Percentiles rank a stretch among this genome's conserved stretches.
Evolutionary conservation across 768 basidiomycete genomes (phyloP).

Genomic region (Termitomyces sp.): DNA sequence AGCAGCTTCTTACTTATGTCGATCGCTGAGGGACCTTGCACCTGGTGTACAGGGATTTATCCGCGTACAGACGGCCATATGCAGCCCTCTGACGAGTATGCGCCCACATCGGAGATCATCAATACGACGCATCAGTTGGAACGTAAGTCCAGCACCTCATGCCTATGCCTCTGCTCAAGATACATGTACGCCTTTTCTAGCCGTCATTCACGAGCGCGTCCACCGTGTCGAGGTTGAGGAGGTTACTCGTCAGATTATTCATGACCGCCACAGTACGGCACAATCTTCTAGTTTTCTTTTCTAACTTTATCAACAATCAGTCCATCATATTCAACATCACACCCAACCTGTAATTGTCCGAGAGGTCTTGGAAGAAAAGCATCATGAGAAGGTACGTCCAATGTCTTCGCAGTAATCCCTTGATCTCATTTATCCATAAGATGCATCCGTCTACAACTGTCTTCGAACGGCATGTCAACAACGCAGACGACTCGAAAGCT

Average conservation of each 20-base stretch:
- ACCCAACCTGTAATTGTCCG: slow-evolving; percentile 28
- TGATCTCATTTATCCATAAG: neutral
- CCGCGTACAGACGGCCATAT: neutral
- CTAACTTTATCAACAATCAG: slow-evolving; percentile 10
- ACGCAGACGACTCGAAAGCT: neutral
- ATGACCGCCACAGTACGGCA: slow-evolving; percentile 30
- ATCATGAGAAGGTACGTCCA: slow-evolving; percentile 21
- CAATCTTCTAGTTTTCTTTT: no score
- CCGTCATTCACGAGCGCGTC: slow-evolving; percentile 25
- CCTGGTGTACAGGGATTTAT: neutral
- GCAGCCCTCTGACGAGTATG: neutral
- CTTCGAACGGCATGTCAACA: slow-evolving; percentile 2
- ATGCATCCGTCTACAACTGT: neutral
- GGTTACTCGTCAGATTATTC: slow-evolving; percentile 26
- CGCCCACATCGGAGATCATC: slow-evolving; percentile 1
- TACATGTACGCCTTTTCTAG: slow-evolving; percentile 10
- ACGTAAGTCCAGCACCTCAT: neutral
- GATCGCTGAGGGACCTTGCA: neutral
- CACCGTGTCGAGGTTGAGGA: slow-evolving; percentile 28
- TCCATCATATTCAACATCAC: slow-evolving; percentile 37
- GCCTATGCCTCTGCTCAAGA: neutral
- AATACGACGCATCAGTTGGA: slow-evolving; percentile 4
- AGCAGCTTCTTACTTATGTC: neutral
- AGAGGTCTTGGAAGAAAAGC: slow-evolving; percentile 22
- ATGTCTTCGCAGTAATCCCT: neutral